Evolutionary conservation across 495 filamentous ascomycete genomes (phyloP), one percentile per base, ranked within the genome.

Genomic region (Clavariopsis aquatica): DNA sequence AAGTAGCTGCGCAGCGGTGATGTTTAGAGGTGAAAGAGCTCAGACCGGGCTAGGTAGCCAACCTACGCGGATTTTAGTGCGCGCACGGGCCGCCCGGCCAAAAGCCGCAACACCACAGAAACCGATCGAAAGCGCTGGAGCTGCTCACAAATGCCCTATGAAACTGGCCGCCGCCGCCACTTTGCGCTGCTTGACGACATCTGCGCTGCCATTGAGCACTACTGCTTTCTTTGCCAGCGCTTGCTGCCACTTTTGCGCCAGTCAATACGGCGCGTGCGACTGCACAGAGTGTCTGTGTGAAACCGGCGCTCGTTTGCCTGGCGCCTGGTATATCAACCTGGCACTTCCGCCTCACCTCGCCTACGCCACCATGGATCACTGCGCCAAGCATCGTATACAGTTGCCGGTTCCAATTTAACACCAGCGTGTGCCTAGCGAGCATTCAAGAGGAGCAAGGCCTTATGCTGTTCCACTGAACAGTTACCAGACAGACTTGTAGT

Each of bases 101-200:
- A 46, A 20, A 60, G 65, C 60, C 64, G 59, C 65, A 63, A 64
- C 60, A 63, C 60, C 59, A 60, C 19, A 24, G 62, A 65, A 65
- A 1, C 62, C 38, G 27, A 13, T 26, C 26, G 45, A 43, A 43
- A 36, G 15, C 29, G n/a, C 41, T 57, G 19, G 46, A 52, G 23
- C 28, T 59, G 64, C 57, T 67, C 64, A 67, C 64, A 34, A 67
- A 67, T 62, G 28, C 15, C 12, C 63, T 23, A n/a, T n/a, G 2
- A 41, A n/a, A 41, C 26, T n/a, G 31, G 15, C 13, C 27, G 43
- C 5, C 9, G 4, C 20, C 12, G 27, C 52, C 28, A 36, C 27
- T 6, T 43, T 12, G 4, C 27, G 20, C 52, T 45, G 31, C 54
- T 57, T 46, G 36, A 20, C 34, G 13, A 34, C 31, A 12, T 34